phyloP scores from a whole-genome alignment of 2,329 filamentous ascomycete genomes.

The Trichophyton simii region DNA sequence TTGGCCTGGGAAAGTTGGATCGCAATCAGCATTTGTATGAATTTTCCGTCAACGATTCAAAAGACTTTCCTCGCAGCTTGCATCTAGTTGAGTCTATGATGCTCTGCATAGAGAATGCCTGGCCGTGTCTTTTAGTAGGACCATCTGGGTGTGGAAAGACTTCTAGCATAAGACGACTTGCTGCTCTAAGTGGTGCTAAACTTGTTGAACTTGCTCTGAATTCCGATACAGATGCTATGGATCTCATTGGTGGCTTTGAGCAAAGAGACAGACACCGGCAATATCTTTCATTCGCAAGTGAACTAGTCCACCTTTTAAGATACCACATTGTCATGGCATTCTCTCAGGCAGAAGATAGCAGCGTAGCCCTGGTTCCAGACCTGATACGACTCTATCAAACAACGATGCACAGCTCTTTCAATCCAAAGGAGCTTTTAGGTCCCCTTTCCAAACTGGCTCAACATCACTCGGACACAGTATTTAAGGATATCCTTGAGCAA shows the following conservation, averaged over 20 bases:
- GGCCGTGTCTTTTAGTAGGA: constrained; percentile 82
- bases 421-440: constrained; percentile 21
- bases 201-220: constrained; percentile 81
- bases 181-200: constrained; percentile 62
- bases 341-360: constrained; percentile 16
- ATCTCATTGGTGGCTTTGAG: constrained; percentile 92
- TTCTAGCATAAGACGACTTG: constrained; percentile 62
- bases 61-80: constrained; percentile 37
- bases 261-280: constrained; percentile 74
- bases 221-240: constrained; percentile 91
- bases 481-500: constrained; percentile 39
- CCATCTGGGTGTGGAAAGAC: constrained; percentile 80
- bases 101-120: constrained; percentile 70
- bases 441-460: constrained; percentile 26
- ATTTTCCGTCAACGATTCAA: constrained; percentile 23
- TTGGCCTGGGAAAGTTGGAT: constrained; percentile 61
- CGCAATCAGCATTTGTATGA: constrained; percentile 41
- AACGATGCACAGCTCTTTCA: constrained; percentile 20
- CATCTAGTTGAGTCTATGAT: constrained; percentile 73
- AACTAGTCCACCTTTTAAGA: constrained; percentile 43
- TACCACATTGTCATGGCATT: constrained; percentile 23
- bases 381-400: constrained; percentile 24
- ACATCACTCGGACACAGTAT: constrained; percentile 34
- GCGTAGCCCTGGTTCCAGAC: constrained; percentile 13
- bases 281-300: constrained; percentile 47